Evolutionary conservation across 306 rosid genomes (phyloP).

Genomic region (Gillenia trifoliata): DNA sequence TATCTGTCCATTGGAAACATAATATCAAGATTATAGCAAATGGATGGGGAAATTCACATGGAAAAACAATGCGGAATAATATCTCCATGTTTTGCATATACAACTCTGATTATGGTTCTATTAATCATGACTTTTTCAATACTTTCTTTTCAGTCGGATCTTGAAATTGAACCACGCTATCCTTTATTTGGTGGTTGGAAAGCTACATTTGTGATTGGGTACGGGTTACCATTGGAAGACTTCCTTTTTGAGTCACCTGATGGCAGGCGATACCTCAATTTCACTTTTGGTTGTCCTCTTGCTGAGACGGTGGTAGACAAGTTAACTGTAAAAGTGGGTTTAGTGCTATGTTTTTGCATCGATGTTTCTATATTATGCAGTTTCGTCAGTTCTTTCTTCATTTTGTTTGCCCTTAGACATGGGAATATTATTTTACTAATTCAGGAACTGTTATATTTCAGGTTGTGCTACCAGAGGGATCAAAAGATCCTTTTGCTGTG

Average conservation of each 20-base stretch:
- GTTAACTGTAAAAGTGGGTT: slow-evolving; percentile 72
- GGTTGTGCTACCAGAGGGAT: slow-evolving; percentile 97
- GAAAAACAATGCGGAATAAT: neutral
- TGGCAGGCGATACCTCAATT: slow-evolving; percentile 88
- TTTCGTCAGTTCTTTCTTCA: slow-evolving; percentile 11
- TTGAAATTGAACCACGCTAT: slow-evolving; percentile 92
- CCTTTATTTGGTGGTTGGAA: slow-evolving; percentile 99
- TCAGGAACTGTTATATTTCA: slow-evolving; percentile 30
- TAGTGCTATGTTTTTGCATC: slow-evolving; percentile 20
- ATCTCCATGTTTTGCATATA: neutral
- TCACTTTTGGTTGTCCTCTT: slow-evolving; percentile 94
- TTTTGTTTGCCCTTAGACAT: slow-evolving; percentile 5
- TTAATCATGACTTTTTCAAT: slow-evolving; percentile 6
- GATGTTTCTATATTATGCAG: slow-evolving; percentile 4
- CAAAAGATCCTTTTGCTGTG: slow-evolving; percentile 65
- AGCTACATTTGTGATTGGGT: slow-evolving; percentile 82
- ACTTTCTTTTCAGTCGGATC: slow-evolving; percentile 73
- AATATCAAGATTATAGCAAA: neutral
- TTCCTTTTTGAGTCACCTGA: slow-evolving; percentile 89
- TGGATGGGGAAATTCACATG: neutral
- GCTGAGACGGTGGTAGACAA: slow-evolving; percentile 73
- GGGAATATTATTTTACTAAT: slow-evolving; percentile 14
- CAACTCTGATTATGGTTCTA: neutral
- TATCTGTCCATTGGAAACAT: neutral
- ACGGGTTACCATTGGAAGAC: slow-evolving; percentile 89